Evolutionary conservation across 2,329 filamentous ascomycete genomes (phyloP), one percentile per base, ranked within the genome.

Genomic region (Exophiala oligosperma): DNA sequence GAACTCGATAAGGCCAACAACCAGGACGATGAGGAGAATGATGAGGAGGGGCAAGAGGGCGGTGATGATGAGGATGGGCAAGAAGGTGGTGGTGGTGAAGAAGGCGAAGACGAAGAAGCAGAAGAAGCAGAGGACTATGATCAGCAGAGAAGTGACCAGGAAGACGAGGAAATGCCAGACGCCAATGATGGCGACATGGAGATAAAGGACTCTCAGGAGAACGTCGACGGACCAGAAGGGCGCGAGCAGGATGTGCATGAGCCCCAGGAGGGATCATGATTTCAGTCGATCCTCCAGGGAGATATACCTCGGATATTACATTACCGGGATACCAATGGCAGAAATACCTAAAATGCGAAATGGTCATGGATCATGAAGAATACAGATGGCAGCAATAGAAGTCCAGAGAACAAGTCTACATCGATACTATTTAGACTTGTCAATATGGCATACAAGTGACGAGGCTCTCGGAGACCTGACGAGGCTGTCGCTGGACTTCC

Each of bases 1-100:
- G 56, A 62, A 35, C 49, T 61, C 29, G 57, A 55, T 38, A 52
- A 62, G n/a, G 67, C 85, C 28, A 71, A 84, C 71, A 84, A 84
- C 53, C 80, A 81, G 0, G 81, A 80, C 57, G 66, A 84, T 8
- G 52, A 55, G n/a, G 58, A 41, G 12, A 52, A 46, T n/a, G 56
- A 56, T 24, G 54, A 59, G 12, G 50, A 43, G 9, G 60, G 47
- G 11, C 55, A 61, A 68, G 74, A 57, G 72, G 72, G 67, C 74
- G 73, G 49, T 71, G 46, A 74, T 75, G 47, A 66, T 65, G 17
- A 68, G 60, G 43, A 70, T 64, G 43, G 66, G 63, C 51, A 70
- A 49, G 32, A 70, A 38, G 52, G 66, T 21, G 64, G 52, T 3
- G 57, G 57, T 59, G 64, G 53, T 49, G 29, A 63, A 53, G 8